phyloP scores from a whole-genome alignment of 192 early-diverging fungal species.

The Coemansia sp. region DNA sequence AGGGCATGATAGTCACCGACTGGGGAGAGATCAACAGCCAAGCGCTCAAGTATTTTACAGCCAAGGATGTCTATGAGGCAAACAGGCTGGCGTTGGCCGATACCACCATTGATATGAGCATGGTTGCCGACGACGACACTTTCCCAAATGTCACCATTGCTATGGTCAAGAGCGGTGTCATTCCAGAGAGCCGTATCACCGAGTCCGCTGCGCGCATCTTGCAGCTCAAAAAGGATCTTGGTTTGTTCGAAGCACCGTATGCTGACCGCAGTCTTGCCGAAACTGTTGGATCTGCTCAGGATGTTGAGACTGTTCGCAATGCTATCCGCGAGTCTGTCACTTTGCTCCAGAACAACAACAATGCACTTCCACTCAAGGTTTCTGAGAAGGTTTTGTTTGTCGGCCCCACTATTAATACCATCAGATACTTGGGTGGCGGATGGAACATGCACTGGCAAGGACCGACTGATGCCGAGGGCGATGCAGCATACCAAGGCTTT shows the following conservation, averaged over 20 bases:
- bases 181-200: constrained; percentile 49
- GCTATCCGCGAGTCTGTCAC: constrained; percentile 61
- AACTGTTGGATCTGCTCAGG: constrained; percentile 51
- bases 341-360: constrained; percentile 55
- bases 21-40: constrained; percentile 60
- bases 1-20: constrained; percentile 62
- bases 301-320: constrained; percentile 45
- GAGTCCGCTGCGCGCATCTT: constrained; percentile 57
- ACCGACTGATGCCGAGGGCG: constrained; percentile 34
- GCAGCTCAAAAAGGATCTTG: constrained; percentile 67
- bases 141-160: constrained; percentile 46
- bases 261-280: constrained; percentile 28
- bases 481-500: constrained; percentile 30
- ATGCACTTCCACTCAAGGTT: constrained; percentile 45
- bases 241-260: constrained; percentile 53
- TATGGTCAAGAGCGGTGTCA: constrained; percentile 38
- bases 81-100: constrained; percentile 58
- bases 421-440: constrained; percentile 56
- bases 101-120: constrained; percentile 36
- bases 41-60: constrained; percentile 35
- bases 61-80: constrained; percentile 57
- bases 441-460: constrained; percentile 60
- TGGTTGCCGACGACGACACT: constrained; percentile 32
- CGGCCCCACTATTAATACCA: constrained; percentile 58
- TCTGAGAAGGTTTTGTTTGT: constrained; percentile 55